A percentile compares a stretch with the other conserved stretches of the same genome.
Evolutionary conservation across 768 basidiomycete genomes (phyloP).

Genomic region (Leccinum imitatum): DNA sequence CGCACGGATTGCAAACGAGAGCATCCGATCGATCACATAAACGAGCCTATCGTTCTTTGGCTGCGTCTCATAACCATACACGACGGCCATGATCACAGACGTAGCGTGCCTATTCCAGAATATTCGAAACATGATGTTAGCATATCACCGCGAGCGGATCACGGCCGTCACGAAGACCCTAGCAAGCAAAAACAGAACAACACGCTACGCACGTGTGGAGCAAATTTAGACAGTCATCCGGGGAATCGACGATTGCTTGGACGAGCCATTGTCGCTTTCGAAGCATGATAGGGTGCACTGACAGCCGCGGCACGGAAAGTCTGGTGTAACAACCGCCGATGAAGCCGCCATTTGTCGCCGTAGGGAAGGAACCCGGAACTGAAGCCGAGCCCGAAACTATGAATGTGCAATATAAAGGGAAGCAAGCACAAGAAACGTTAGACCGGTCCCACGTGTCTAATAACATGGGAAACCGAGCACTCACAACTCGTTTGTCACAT

Average conservation of each 20-base stretch:
- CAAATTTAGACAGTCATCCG: conserved; percentile 1
- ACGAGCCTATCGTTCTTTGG: conserved; percentile 3
- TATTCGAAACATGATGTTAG: neutral
- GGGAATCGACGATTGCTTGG: conserved; percentile 2
- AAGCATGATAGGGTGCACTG: conserved; percentile 6
- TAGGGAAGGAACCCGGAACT: conserved; percentile 4
- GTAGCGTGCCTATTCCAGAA: conserved; percentile 5
- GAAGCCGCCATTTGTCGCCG: neutral
- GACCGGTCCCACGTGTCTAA: neutral
- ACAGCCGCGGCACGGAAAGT: conserved; percentile 9
- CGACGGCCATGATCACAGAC: conserved; percentile 25
- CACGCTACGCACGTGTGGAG: conserved; percentile 7
- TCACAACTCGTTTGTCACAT: conserved; percentile 10
- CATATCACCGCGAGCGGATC: neutral
- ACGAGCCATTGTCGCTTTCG: conserved; percentile 13
- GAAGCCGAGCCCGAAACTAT: conserved; percentile 17
- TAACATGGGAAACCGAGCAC: neutral
- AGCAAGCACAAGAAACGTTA: neutral
- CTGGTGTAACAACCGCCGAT: conserved; percentile 19
- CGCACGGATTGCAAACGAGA: neutral
- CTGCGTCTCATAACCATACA: conserved; percentile 12
- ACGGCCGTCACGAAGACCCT: neutral
- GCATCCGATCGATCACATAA: neutral
- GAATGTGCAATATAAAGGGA: no score
- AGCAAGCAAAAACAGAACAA: neutral